These are phyloP conservation scores for Carex scoparia DNA, from an alignment of 176 grass and related monocot species.

Conservation along the genomic window DNA sequence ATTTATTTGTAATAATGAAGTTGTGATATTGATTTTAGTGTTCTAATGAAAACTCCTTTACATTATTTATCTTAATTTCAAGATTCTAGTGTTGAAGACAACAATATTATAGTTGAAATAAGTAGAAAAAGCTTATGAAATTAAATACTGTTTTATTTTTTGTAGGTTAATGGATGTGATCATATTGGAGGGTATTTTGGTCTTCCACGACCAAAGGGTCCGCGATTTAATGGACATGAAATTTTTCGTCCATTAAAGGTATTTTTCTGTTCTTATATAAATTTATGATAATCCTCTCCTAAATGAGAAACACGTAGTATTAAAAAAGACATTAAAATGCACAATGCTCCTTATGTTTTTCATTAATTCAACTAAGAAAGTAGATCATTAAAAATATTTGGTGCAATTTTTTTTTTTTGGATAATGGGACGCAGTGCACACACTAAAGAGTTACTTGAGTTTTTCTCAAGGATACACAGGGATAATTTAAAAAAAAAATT, in stretches of 20 bases:
- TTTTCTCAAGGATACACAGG: neutral
- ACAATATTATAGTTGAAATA: neutral
- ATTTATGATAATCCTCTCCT: neutral
- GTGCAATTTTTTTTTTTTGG: neutral
- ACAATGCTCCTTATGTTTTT: neutral
- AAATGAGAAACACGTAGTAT: neutral
- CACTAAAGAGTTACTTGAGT: neutral
- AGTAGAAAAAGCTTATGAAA: neutral
- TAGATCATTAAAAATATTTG: neutral
- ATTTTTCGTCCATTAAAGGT: slow-evolving; percentile 96
- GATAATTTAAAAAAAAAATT: neutral
- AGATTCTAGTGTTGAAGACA: neutral
- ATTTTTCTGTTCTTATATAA: slow-evolving; percentile 10
- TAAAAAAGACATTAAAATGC: neutral
- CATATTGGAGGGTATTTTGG: slow-evolving; percentile 97
- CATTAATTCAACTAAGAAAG: neutral
- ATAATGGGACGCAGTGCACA: neutral
- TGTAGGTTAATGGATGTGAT: slow-evolving; percentile 92
- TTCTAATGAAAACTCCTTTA: neutral
- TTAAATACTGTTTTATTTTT: slow-evolving; percentile 18
- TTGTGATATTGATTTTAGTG: too few species aligned
- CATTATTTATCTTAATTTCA: neutral
- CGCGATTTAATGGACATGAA: slow-evolving; percentile 98
- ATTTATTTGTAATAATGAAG: too few species aligned
- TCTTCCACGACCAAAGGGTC: slow-evolving; percentile 87